These are phyloP conservation scores for Trichoderma harzianum DNA, from an alignment of 2,329 filamentous ascomycete genomes.

Conservation along the genomic window DNA sequence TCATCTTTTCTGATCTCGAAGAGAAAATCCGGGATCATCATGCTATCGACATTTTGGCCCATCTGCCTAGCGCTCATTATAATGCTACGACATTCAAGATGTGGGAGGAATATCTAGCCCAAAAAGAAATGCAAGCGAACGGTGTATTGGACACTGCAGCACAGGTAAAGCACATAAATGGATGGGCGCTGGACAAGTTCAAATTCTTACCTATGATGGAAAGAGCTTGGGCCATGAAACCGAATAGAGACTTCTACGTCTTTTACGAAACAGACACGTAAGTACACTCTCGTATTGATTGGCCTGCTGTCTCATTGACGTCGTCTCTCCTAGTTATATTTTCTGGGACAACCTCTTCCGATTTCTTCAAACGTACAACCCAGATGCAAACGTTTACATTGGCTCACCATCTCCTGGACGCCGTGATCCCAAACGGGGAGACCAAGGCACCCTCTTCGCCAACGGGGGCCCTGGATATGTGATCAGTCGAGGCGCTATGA, in stretches of 20 bases:
- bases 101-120: constrained; percentile 36
- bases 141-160: constrained; percentile 32
- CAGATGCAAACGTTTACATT: constrained; percentile 43
- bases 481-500: constrained; percentile 43
- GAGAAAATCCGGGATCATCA: constrained; percentile 41
- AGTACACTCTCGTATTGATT: constrained; percentile 19
- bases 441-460: constrained; percentile 41
- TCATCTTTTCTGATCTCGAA: constrained; percentile 51
- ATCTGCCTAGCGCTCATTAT: constrained; percentile 41
- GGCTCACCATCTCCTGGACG: constrained; percentile 46
- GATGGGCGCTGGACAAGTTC: constrained; percentile 55
- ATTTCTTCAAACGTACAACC: constrained; percentile 49
- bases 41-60: constrained; percentile 44
- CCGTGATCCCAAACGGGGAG: constrained; percentile 28
- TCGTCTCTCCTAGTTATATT: background rate
- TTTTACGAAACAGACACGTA: constrained; percentile 57
- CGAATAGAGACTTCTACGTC: constrained; percentile 50
- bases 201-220: constrained; percentile 57
- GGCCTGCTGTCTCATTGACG: background rate
- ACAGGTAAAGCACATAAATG: constrained; percentile 34
- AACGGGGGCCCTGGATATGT: constrained; percentile 49
- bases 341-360: constrained; percentile 43
- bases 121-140: constrained; percentile 35
- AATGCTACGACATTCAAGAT: constrained; percentile 17
- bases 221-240: constrained; percentile 44